Base-by-base conservation (phyloP, 2,329 filamentous ascomycete genomes). In the Didymella lethalis region DNA sequence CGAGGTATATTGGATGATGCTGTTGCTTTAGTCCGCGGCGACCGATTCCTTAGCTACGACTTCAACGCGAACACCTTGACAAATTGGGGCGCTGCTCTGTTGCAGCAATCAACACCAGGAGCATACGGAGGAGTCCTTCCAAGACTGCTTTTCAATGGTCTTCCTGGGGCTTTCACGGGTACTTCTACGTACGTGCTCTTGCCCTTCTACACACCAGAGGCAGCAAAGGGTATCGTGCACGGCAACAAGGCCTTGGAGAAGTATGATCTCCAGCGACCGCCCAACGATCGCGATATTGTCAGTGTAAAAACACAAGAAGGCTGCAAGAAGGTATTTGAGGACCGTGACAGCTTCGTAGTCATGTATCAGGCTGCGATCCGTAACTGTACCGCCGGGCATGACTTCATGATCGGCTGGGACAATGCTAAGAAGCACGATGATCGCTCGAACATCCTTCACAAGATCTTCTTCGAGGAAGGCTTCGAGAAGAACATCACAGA, bases 1-100 rank as follows among this genome's bases (percentile, higher is more conserved):
- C 85, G 90, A 40, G 90, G 90, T 7, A 86, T 93, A 14, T 77
- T 93, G 7, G 91, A 89, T 0, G 90, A 93, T 65, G 90, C 90
- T 1, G 90, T 93, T 0, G 85, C 87, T 25, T 82, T 93, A 5
- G 89, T 92, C 8, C 86, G 90, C 28, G 89, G 90, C 49, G 91
- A 94, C 69, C 82, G 91, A 20, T 88, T 91, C 78, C 91, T 92
- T 78, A 93, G 90, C 0, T 74, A 83, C 20, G 90, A 93, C 73
- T 93, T 76, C 62, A 75, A 74, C 53, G 69, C 67, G 47, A 73
- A 71, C 38, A 75, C 71, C 10, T 61, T 76, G 58, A 76, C 74
- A 7, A 78, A 84, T 36, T 85, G 82, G 82, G 83, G 83, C 29
- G 77, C 79, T n/a, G 71, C 79, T 16, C 77, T 83, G 63, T 69